Evolutionary conservation across 352 stramenopile species (phyloP).

Genomic region (Phytophthora foliorum): DNA sequence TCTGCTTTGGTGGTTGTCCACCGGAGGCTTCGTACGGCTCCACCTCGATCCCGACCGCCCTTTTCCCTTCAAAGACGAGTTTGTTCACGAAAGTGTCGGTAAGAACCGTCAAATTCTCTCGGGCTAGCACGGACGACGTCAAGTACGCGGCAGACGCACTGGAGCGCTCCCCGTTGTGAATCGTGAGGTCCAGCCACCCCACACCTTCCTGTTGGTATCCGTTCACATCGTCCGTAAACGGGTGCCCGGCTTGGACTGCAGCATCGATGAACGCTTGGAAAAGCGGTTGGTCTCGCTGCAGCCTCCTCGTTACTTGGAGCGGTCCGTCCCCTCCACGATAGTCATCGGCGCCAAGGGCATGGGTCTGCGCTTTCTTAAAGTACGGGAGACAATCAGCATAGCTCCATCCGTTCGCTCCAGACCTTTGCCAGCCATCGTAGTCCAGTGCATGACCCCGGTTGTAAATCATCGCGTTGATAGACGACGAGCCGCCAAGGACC

Average conservation of each 20-base stretch:
- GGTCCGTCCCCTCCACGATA: constrained; percentile 82
- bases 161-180: constrained; percentile 80
- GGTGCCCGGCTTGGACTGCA: constrained; percentile 80
- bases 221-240: constrained; percentile 89
- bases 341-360: constrained; percentile 68
- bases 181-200: constrained; percentile 86
- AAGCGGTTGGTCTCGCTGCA: constrained; percentile 71
- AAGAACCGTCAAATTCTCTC: constrained; percentile 72
- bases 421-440: constrained; percentile 82
- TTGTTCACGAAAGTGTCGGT: constrained; percentile 86
- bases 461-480: constrained; percentile 92
- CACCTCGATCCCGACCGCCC: constrained; percentile 69
- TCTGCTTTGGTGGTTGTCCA: constrained; percentile 40
- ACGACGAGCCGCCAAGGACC: constrained; percentile 87
- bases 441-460: constrained; percentile 84
- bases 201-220: constrained; percentile 89
- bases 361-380: constrained; percentile 83
- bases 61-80: constrained; percentile 82
- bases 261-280: constrained; percentile 88
- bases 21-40: constrained; percentile 50
- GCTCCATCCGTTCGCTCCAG: constrained; percentile 73
- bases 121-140: constrained; percentile 45
- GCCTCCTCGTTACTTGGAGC: constrained; percentile 70
- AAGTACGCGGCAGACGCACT: constrained; percentile 77
- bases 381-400: constrained; percentile 88